Base-by-base conservation (phyloP, 2,329 filamentous ascomycete species). In the Ophiostoma populinum region DNA sequence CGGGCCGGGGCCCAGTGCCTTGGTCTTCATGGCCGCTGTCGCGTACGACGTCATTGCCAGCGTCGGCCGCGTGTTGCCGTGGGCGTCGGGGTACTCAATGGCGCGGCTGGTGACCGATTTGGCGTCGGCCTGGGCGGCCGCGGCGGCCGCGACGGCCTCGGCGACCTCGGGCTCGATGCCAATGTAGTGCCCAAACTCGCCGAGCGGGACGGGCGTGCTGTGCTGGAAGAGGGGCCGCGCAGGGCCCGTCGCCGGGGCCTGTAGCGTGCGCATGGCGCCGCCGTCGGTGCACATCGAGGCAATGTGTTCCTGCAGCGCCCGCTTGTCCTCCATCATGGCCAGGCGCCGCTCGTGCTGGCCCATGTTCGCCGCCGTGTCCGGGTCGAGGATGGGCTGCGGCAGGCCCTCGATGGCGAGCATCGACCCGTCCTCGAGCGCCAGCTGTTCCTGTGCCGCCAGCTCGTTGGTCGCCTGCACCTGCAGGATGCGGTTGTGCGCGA, bases 391-490 rank as follows among this genome's bases (percentile, higher is more conserved):
- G n/a, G 13, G 16, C 19, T 16, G 19, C 30, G 13, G 19, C 13
- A 13, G 19, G 34, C 32, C 19, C 27, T 32, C 30, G 13, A 32
- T 32, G 7, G 9, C 2, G 9, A 10, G 17, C 28, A 30, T 18
- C 11, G 28, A 18, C 7, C 16, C 17, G n/a, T n/a, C n/a, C n/a
- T n/a, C n/a, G n/a, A n/a, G n/a, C n/a, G n/a, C n/a, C n/a, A n/a
- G 17, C 18, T 20, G 17, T 20, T 11, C 26, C 18, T 13, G 13
- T 21, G 32, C 31, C 57, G 48, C 12, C 45, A 42, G 3, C 46
- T 44, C 1, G 52, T 45, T 31, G 61, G 62, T 11, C 47, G 43
- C 12, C 54, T 36, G 31, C 12, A 39, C 46, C 38, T 57, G 59
- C 36, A 53, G 24, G 12, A 33, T 16, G 13, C 43, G 38, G 19